phyloP scores from a whole-genome alignment of 176 grass and related monocot species.

The Chrysopogon serrulatus region DNA sequence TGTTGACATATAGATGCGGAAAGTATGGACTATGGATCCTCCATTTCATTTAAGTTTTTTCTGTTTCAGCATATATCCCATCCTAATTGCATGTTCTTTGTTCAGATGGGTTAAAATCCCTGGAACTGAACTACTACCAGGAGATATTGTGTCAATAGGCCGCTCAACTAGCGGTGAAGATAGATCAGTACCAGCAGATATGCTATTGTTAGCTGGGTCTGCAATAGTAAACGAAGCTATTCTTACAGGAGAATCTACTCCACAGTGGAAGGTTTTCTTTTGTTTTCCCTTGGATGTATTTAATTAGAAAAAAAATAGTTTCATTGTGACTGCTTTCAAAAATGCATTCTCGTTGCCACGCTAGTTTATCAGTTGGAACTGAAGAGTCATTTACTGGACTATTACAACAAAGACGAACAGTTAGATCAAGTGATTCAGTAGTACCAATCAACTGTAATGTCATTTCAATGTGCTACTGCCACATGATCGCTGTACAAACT shows the following conservation, averaged over 20 bases:
- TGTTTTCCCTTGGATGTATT: not conserved
- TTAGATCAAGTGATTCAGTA: too few species aligned
- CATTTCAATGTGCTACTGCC: too few species aligned
- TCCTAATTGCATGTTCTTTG: slow-evolving; percentile 24
- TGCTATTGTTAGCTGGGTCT: slow-evolving; percentile 86
- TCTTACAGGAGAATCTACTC: slow-evolving; percentile 98
- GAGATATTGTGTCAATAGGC: slow-evolving; percentile 94
- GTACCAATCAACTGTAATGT: too few species aligned
- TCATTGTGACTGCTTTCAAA: not conserved
- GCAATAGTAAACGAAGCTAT: slow-evolving; percentile 98
- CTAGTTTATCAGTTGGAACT: slow-evolving; percentile 3
- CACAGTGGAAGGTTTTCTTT: slow-evolving; percentile 90
- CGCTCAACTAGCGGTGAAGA: slow-evolving; percentile 79
- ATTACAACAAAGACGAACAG: too few species aligned
- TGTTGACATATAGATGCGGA: slow-evolving; percentile 75
- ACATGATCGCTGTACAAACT: too few species aligned
- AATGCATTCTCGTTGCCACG: not conserved
- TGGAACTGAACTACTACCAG: slow-evolving; percentile 90
- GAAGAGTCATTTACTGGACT: not conserved
- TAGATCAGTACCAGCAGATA: slow-evolving; percentile 95
- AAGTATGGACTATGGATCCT: slow-evolving; percentile 74
- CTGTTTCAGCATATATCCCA: slow-evolving; percentile 12
- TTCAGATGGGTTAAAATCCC: slow-evolving; percentile 87
- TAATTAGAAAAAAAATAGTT: not conserved
- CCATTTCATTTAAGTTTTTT: slow-evolving; percentile 15